Evolutionary conservation across 495 filamentous ascomycete genomes (phyloP).

Genomic region (Neurospora sp.): DNA sequence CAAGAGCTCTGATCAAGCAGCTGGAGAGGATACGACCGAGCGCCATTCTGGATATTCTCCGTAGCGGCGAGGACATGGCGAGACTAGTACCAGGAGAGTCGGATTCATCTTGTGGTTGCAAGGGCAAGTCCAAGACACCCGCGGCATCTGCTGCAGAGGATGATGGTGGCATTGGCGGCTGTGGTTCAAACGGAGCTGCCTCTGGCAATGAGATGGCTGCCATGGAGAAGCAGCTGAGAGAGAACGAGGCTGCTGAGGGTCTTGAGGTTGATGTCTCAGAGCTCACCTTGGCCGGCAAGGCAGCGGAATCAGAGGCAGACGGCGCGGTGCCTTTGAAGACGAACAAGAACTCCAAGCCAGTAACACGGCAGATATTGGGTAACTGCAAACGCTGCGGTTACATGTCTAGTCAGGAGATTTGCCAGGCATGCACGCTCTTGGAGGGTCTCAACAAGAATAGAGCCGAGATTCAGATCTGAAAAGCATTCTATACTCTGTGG

Average conservation of each 20-base stretch:
- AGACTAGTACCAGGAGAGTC: slow-evolving; percentile 59
- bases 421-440: slow-evolving; percentile 85
- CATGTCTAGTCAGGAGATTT: slow-evolving; percentile 88
- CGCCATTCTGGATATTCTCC: slow-evolving; percentile 87
- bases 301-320: slow-evolving; percentile 3
- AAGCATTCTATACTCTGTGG: slow-evolving; percentile 5
- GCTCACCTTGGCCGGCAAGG: slow-evolving; percentile 13
- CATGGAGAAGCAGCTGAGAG: slow-evolving; percentile 68
- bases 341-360: slow-evolving; percentile 14
- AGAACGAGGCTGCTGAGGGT: slow-evolving; percentile 52
- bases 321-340: slow-evolving; percentile 10
- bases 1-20: slow-evolving; percentile 85
- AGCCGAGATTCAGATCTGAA: slow-evolving; percentile 60
- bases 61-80: slow-evolving; percentile 94
- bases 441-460: slow-evolving; percentile 88
- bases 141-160: slow-evolving; percentile 44
- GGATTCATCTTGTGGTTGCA: slow-evolving; percentile 25
- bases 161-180: slow-evolving; percentile 46
- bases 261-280: slow-evolving; percentile 64
- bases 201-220: slow-evolving; percentile 81
- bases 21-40: slow-evolving; percentile 86
- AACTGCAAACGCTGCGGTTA: slow-evolving; percentile 86
- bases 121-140: slow-evolving; percentile 26
- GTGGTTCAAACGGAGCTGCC: slow-evolving; percentile 63
- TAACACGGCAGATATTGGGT: slow-evolving; percentile 58